Base-by-base conservation (phyloP, 106 monocot genomes). In the Cymbidium sinense region DNA sequence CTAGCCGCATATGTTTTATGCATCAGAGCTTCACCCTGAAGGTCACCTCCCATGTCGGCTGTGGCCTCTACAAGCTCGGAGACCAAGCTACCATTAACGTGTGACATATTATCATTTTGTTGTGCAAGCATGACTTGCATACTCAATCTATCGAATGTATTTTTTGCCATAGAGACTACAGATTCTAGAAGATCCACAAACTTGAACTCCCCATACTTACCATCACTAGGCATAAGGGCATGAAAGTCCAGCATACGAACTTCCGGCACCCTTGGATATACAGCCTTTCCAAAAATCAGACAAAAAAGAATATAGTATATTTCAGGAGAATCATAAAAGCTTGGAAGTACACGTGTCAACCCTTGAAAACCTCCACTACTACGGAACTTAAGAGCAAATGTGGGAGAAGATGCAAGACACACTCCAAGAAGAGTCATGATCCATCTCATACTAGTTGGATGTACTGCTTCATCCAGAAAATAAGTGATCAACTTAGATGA, bases 401-500 rank as follows among this genome's bases (percentile, higher is more conserved):
- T 95, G 23, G 90, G 82, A 62, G 99, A 99, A 36, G 99, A 99
- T 81, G 92, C 77, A 76, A 99, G 99, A 78, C 92, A 89, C 28
- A 95, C 90, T 65, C 99, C 99, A 65, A 95, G 87, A 80, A 99
- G 92, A 85, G 99, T 99, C 90, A 95, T 93, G 83, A 99, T 92
- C 99, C 99, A 99, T 83, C 95, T 85, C 99, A 99, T 99, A 81
- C 92, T 99, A 18, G 99, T 99, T 50, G 99, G 95, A 79, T 99
- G 99, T 3, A 93, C 95, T 74, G 99, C 85, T 89, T 99, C 99
- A 86, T 99, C 99, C 72, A 99, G 92, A 90, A 99, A 99, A 82
- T 86, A 95, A 58, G 95, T 88, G 80, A 99, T 87, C 83, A 99
- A 79, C 83, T 90, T 99, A 54, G 95, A 92, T 33, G 99, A 99